Evolutionary conservation across 768 basidiomycete genomes (phyloP), one percentile per base, ranked within the genome.

Genomic region (Russula emetica): DNA sequence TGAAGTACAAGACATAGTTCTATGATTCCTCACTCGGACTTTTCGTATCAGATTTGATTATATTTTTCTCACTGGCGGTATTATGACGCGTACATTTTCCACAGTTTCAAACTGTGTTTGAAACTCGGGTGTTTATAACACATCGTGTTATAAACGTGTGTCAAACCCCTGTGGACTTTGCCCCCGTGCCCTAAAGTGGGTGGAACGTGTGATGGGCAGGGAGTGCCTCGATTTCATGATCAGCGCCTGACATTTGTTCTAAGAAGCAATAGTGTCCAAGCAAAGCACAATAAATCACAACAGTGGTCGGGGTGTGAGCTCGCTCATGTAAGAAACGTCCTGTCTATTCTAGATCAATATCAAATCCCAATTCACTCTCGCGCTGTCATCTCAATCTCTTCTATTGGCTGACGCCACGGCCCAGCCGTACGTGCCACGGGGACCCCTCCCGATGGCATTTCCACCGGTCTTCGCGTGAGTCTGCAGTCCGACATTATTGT

Each of bases 161-260:
- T 30, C 30, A 30, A 30, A 30, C 30, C 30, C 30, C 30, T 6
- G 30, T 5, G 5, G 30, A 30, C 30, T 30, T 30, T 30, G 30
- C 30, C 30, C 30, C 30, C 5, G 32, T 32, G 10, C 9, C 32
- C 32, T 10, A 32, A n/a, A n/a, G n/a, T n/a, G 74, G 74, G 2
- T 75, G 73, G 74, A 74, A 74, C 55, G 72, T 73, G 54, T 74
- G 71, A 68, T 58, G 38, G 24, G 51, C 54, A 58, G n/a, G n/a
- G 32, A 7, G 66, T 64, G 44, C 54, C 22, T n/a, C 13, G 32
- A 64, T 55, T 32, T 63, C 45, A 64, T 51, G 50, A 60, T 60
- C 51, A 55, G 38, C 58, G 55, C 0, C 45, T 61, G 28, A 32
- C 60, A n/a, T 50, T 28, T 56, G 5, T 47, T 47, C n/a, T 22